Evolutionary conservation across 1,284 basidiomycete genomes (phyloP), one percentile per base, ranked within the genome.

Genomic region (Ceratobasidium sp.): DNA sequence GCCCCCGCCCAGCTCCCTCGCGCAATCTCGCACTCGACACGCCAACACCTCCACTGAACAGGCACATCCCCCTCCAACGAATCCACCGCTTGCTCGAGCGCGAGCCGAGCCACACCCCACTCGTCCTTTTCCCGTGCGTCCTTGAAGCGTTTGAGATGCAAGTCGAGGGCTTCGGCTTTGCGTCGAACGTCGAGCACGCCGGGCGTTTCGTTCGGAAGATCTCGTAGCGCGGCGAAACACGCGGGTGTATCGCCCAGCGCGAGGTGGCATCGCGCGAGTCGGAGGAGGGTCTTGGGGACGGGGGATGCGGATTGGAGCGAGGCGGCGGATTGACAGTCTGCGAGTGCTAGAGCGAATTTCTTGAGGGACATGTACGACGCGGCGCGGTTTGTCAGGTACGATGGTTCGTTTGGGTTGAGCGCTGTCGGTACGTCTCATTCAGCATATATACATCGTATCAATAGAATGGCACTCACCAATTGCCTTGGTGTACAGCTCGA

Each of bases 291-390:
- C 79, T 94, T 94, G 1, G 81, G 77, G 5, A 81, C 80, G 8
- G 84, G 82, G 0, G 78, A 73, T 4, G 83, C 77, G 16, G 88
- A 81, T 79, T 94, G 92, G 9, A 94, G 80, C 0, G 85, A 81
- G 0, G 87, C 85, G 1, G 93, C 93, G 43, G 85, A 83, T 78
- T 93, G 92, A 77, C 92, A 94, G 79, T 96, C 94, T 41, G 85
- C 84, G 10, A 95, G 82, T 0, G 93, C 94, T 1, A 83, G 81
- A 43, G 86, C 84, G 84, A 92, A 96, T 53, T 86, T 86, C 78
- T 93, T 93, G 70, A 92, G 79, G 0, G 88, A 86, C 88, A 96
- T 96, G 78, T 91, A 88, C 2, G 93, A 90, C 1, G 94, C 94
- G 0, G 93, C 93, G 50, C 94, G 88, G 80, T 96, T 96, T 16